A percentile compares a stretch with the other conserved stretches of the same genome.
phyloP scores from a whole-genome alignment of 176 grass and related monocot species.

The Bonia amplexicaulis region DNA sequence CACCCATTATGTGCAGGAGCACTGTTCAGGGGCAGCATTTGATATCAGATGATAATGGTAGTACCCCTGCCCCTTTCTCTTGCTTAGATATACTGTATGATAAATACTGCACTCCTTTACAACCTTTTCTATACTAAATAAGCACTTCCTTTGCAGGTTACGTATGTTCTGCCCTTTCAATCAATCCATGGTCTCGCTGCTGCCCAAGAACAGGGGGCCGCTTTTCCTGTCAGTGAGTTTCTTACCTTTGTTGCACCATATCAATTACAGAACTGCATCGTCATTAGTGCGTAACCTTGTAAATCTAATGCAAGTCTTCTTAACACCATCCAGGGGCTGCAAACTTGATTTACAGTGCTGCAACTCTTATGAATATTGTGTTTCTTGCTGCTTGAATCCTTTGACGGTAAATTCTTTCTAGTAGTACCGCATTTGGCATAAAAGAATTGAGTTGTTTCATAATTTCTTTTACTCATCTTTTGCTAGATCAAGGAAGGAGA shows the following conservation, averaged over 20 bases:
- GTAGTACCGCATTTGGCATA: constrained; percentile 1
- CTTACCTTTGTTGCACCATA: constrained; percentile 12
- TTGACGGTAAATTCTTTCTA: constrained; percentile 50
- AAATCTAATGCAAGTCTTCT: constrained; percentile 25
- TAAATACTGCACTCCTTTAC: not conserved
- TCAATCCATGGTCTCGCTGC: constrained; percentile 65
- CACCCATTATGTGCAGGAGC: constrained; percentile 53
- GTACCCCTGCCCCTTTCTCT: not conserved
- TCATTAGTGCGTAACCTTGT: not conserved
- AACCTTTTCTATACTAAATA: not conserved
- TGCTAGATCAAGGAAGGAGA: constrained; percentile 59
- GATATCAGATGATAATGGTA: constrained; percentile 92
- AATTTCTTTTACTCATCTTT: constrained; percentile 18
- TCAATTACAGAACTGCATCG: not conserved
- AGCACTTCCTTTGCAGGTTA: constrained; percentile 56
- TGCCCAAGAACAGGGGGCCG: constrained; percentile 53
- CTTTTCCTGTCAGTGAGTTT: constrained; percentile 94
- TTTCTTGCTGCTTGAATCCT: constrained; percentile 94
- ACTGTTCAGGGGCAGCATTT: constrained; percentile 85
- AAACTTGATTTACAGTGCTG: constrained; percentile 67
- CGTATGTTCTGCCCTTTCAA: constrained; percentile 68
- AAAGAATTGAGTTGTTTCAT: not conserved
- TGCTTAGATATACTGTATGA: not conserved
- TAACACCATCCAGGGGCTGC: constrained; percentile 63
- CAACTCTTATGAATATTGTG: constrained; percentile 91